Percentiles rank a stretch among this genome's conserved stretches.
Evolutionary conservation across 2,329 filamentous ascomycete genomes (phyloP).

Genomic region (Claviceps lovelessii): DNA sequence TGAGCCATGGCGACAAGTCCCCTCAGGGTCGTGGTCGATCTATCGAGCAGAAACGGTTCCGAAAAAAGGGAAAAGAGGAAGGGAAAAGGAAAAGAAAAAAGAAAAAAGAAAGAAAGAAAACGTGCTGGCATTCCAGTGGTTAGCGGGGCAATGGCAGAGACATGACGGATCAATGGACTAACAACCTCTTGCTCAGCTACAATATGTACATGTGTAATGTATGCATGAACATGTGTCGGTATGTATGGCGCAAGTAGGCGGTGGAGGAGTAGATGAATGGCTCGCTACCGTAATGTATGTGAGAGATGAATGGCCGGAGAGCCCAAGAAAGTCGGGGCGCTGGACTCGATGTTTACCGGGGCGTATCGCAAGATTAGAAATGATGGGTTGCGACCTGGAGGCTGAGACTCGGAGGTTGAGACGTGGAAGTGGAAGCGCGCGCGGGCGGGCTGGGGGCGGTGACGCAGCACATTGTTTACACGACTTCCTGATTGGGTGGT

Average conservation of each 20-base stretch:
- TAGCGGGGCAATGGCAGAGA: conserved; percentile 24
- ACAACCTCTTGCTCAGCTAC: neutral
- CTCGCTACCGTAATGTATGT: neutral
- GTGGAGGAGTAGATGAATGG: too few species aligned
- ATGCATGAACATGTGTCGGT: neutral
- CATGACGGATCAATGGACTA: neutral
- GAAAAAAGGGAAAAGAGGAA: neutral
- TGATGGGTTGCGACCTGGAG: neutral
- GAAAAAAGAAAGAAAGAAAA: neutral
- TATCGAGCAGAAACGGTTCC: conserved; percentile 5
- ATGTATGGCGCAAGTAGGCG: neutral
- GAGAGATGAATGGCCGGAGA: neutral
- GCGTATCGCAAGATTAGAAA: neutral
- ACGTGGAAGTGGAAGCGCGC: neutral
- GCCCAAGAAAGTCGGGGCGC: neutral
- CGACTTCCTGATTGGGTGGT: conserved; percentile 6
- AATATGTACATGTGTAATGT: neutral
- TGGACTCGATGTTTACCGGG: neutral
- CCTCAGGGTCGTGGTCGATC: conserved; percentile 3
- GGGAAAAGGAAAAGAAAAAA: neutral
- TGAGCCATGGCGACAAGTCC: conserved; percentile 21
- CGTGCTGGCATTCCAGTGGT: conserved; percentile 24
- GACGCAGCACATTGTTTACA: conserved; percentile 6
- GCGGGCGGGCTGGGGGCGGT: neutral
- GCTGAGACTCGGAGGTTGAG: neutral